phyloP scores from a whole-genome alignment of 371 early-diverging fungal genomes.

The Lichtheimia ornata region DNA sequence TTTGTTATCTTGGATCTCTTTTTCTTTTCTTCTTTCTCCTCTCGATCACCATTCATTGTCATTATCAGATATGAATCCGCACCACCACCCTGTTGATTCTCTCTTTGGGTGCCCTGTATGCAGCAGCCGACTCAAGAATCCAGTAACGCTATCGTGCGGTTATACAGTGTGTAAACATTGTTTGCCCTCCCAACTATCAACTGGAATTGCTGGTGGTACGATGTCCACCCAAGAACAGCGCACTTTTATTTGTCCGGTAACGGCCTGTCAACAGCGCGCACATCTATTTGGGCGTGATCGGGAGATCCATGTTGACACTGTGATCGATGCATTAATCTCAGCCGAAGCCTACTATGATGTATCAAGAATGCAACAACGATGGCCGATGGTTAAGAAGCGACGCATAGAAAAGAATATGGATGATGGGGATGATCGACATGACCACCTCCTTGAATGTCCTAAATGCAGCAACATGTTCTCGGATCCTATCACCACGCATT shows the following conservation, averaged over 20 bases:
- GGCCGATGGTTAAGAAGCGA: background rate
- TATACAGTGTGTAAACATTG: constrained; percentile 44
- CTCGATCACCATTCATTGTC: no score
- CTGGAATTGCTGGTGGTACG: background rate
- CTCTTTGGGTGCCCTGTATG: constrained; percentile 28
- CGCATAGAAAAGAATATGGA: background rate
- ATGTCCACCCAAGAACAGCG: constrained; percentile 11
- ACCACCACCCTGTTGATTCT: no score
- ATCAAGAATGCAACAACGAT: constrained; percentile 16
- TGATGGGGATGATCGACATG: background rate
- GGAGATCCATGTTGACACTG: constrained; percentile 8
- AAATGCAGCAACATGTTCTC: constrained; percentile 53
- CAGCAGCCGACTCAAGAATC: constrained; percentile 24
- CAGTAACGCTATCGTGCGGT: constrained; percentile 53
- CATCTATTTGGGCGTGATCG: constrained; percentile 35
- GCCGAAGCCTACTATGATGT: background rate
- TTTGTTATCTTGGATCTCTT: no score
- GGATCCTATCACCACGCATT: constrained; percentile 66
- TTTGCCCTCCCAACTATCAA: constrained; percentile 16
- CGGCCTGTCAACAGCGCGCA: constrained; percentile 17
- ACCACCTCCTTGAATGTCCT: constrained; percentile 56
- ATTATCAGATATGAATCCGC: no score
- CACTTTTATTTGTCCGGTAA: constrained; percentile 34
- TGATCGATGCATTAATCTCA: background rate
- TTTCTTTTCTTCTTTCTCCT: no score